Conservation (phyloP, 1,284 basidiomycete genomes). For the Cryptococcus deneoformans region DNA sequence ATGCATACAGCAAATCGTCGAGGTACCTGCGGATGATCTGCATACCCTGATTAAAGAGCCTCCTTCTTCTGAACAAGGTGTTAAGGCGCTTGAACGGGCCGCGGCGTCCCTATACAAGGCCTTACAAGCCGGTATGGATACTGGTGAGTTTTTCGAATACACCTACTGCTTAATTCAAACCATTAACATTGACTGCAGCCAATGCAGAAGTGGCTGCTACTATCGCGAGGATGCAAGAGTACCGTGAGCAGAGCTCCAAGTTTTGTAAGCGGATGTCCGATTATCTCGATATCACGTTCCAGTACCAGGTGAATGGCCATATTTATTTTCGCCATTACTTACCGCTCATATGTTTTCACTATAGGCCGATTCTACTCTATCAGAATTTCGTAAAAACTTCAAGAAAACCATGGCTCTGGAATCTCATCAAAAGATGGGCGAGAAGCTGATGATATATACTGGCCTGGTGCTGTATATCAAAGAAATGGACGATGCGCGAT, state of each 20-base stretch:
- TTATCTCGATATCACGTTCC: slow-evolving; percentile 86
- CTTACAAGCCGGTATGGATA: slow-evolving; percentile 83
- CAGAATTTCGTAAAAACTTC: slow-evolving; percentile 35
- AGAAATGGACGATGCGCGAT: slow-evolving; percentile 85
- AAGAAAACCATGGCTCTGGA: slow-evolving; percentile 49
- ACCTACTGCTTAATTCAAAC: no score
- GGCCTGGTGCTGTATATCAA: slow-evolving; percentile 91
- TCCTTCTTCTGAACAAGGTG: slow-evolving; percentile 70
- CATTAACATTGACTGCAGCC: slow-evolving; percentile 19
- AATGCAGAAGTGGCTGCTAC: slow-evolving; percentile 85
- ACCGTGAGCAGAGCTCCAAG: slow-evolving; percentile 77
- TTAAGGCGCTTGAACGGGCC: slow-evolving; percentile 75
- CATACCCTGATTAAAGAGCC: slow-evolving; percentile 79
- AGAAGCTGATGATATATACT: slow-evolving; percentile 79
- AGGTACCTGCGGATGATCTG: slow-evolving; percentile 77
- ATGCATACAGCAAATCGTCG: slow-evolving; percentile 73
- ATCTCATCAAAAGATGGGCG: slow-evolving; percentile 70
- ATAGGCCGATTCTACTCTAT: slow-evolving; percentile 45
- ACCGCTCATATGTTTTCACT: slow-evolving; percentile 11
- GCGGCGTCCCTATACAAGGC: slow-evolving; percentile 93
- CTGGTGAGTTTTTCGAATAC: slow-evolving; percentile 54
- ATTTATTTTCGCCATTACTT: neutral
- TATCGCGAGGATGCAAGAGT: slow-evolving; percentile 86
- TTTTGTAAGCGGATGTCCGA: slow-evolving; percentile 90
- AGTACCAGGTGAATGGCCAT: slow-evolving; percentile 62